Percentiles rank a stretch among this genome's conserved stretches.
phyloP scores from a whole-genome alignment of 169 alveolate species.

The Plasmodium berghei region DNA sequence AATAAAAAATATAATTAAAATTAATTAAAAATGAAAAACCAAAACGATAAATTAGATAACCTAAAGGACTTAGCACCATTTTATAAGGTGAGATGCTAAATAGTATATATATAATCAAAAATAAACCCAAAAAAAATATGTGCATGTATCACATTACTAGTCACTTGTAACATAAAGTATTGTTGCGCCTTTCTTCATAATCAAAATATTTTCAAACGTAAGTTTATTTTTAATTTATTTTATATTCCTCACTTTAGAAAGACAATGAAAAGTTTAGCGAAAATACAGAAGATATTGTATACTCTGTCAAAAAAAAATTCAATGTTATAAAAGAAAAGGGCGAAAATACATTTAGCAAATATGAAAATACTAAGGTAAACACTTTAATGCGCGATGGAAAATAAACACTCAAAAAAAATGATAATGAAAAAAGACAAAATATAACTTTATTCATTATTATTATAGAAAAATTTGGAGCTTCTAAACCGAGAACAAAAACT shows the following conservation, averaged over 20 bases:
- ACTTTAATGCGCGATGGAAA: background rate
- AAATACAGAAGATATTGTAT: constrained; percentile 65
- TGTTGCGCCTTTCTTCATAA: too few species aligned
- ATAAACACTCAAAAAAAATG: background rate
- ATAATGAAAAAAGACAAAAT: background rate
- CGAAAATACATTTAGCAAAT: constrained; percentile 40
- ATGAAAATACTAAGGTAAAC: constrained; percentile 55
- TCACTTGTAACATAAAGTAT: too few species aligned
- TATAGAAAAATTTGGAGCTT: constrained; percentile 54
- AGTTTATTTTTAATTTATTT: background rate
- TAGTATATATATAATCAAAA: background rate
- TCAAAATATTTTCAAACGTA: background rate
- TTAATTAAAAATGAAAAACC: constrained; percentile 40
- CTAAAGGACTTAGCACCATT: constrained; percentile 67
- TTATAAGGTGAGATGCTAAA: constrained; percentile 17
- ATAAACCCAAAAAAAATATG: background rate
- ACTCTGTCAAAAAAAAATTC: constrained; percentile 63
- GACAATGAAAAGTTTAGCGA: constrained; percentile 73
- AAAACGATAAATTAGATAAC: constrained; percentile 54
- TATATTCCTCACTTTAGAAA: constrained; percentile 18
- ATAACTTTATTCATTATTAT: background rate
- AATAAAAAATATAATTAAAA: background rate
- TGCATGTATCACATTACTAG: too few species aligned
- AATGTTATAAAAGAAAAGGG: constrained; percentile 57
- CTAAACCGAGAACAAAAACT: constrained; percentile 55